Base-by-base conservation (phyloP, 257 asterid species). In the Nicotiana benthamiana region DNA sequence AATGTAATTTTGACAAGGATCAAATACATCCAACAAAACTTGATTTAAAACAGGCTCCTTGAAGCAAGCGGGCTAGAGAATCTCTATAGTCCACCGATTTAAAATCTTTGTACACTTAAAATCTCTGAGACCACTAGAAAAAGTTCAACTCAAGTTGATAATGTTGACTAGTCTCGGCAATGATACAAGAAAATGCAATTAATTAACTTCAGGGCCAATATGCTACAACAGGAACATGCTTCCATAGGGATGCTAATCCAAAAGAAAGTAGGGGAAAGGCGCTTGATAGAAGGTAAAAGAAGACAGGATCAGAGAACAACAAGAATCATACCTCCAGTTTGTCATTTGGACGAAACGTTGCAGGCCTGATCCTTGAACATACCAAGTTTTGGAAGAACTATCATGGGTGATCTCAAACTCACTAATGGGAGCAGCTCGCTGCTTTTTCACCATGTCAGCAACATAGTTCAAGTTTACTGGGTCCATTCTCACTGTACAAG, bases 321-420 rank as follows among this genome's bases (percentile, higher is more conserved):
- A 28, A 77, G 66, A 32, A 26, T 80, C 66, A 65, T 81, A 95
- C 99, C 98, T 90, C 99, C 99, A 96, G 86, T 96, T 94, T 86
- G 99, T 96, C 99, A 94, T 96, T 85, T 94, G 99, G 83, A 94
- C 92, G 79, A 96, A 96, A 72, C 99, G 97, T 70, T 92, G 90
- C 92, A 96, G 86, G 59, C 99, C 98, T 2, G 87, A 83, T 86
- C 98, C 99, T 5, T 59, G 90, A 26, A 96, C 99, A 79, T 87
- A 86, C 97, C 97, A 96, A 51, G 92, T 83, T 17, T 81, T 83
- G 76, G 88, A 85, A 82, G 85, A 62, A 80, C 82, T 82, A 72
- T 90, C 97, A 3, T 83, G 92, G 75, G 96, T 82, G 83, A 94
- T 92, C 75, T 93, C 92, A 83, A 91, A 96, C 86, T 94, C 99